Base-by-base conservation (phyloP, 768 basidiomycete genomes). In the Mycena haematopus region DNA sequence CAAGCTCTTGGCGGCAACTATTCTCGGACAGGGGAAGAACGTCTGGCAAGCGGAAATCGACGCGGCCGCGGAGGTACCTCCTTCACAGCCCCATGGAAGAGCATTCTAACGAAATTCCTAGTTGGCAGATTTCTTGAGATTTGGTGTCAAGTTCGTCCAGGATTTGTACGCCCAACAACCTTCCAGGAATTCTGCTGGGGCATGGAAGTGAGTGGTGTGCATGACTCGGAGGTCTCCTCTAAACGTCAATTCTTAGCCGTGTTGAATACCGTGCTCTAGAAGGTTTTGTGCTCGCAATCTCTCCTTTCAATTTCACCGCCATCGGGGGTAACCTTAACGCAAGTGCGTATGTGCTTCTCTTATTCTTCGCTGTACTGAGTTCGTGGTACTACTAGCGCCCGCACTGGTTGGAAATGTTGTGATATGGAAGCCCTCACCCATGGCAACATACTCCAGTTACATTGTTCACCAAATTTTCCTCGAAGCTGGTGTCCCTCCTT, bases 1-100 rank as follows among this genome's bases (percentile, higher is more conserved):
- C 80, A 90, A 90, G 78, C 81, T 99, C 50, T 83, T 98, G 79
- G 97, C 97, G 44, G 95, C 96, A 42, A 99, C 96, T 46, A 97
- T 99, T 78, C 82, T 99, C 50, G 97, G 97, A 17, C 97, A 99
- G 78, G 97, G 97, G 44, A 99, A 99, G 87, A 99, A 98, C 74
- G 90, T 84, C 17, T 99, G 97, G 97, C 97, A 99, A 79, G 97
- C 97, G 17, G 97, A 99, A 82, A 99, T 99, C 65, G 97, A 99
- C 75, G 94, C 97, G 57, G 97, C 95, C 19, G 96, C 97, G 5
- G 97, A 99, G 89, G 94, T 93, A 60, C 45, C 84, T 61, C 50
- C 24, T 33, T 24, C 19, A 60, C 54, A 40, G n/a, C 52, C 21
- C 51, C 25, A 14, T 64, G 19, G 25, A 46, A 52, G 52, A 19